Conservation (phyloP, 352 stramenopile genomes). For the Pilasporangium apinafurcum region DNA sequence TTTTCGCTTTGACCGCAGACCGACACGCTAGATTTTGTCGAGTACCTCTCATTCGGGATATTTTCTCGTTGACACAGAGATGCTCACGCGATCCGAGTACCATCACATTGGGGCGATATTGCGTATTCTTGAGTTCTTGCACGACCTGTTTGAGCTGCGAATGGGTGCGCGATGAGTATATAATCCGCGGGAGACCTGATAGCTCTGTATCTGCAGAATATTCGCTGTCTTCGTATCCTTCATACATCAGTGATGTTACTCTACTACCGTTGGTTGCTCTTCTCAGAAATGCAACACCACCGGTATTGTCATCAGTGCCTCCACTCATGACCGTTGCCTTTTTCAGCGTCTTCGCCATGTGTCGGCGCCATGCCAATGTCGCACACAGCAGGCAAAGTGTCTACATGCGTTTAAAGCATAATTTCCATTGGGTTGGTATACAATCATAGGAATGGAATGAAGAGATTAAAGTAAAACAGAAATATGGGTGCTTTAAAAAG, state of each 20-base stretch:
- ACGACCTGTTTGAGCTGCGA: constrained; percentile 98
- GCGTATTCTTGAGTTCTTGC: constrained; percentile 93
- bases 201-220: constrained; percentile 17
- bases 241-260: constrained; percentile 31
- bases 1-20: constrained; percentile 81
- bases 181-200: constrained; percentile 85
- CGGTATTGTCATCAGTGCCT: constrained; percentile 1
- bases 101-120: constrained; percentile 85
- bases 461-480: too few relatives aligned
- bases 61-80: constrained; percentile 95
- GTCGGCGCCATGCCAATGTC: constrained; percentile 90
- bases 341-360: constrained; percentile 53
- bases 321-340: too few relatives aligned
- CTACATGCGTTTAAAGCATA: constrained; percentile 13
- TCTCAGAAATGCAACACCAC: background rate
- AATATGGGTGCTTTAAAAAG: too few relatives aligned
- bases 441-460: too few relatives aligned
- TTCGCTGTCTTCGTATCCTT: constrained; percentile 26
- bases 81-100: constrained; percentile 95
- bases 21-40: constrained; percentile 86
- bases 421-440: background rate
- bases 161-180: constrained; percentile 98
- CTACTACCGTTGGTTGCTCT: constrained; percentile 1
- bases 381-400: constrained; percentile 96
- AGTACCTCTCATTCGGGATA: constrained; percentile 78